A percentile compares a stretch with the other conserved stretches of the same genome.
These are phyloP conservation scores for Talaromyces sp. DNA, from an alignment of 2,329 filamentous ascomycete species.

Conservation along the genomic window DNA sequence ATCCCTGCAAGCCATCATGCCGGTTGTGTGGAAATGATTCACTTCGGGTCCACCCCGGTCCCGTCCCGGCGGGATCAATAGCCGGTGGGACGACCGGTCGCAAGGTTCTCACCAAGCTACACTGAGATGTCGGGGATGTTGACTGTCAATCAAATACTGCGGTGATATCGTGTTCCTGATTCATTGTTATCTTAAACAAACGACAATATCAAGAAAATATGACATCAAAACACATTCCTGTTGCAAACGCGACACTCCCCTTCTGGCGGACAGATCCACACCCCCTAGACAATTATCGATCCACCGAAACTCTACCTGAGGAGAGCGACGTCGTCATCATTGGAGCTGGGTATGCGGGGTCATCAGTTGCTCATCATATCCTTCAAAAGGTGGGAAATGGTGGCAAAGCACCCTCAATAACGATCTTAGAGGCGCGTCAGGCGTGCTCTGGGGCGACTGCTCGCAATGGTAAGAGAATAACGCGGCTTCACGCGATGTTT, in stretches of 20 bases:
- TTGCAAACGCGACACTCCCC: slow-evolving; percentile 29
- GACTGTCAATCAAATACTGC: not conserved
- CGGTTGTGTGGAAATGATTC: not conserved
- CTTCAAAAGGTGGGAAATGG: slow-evolving; percentile 24
- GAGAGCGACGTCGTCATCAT: slow-evolving; percentile 49
- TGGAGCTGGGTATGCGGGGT: slow-evolving; percentile 50
- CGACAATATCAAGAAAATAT: not conserved
- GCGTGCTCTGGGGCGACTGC: slow-evolving; percentile 48
- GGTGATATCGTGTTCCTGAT: not conserved
- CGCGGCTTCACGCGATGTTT: not conserved
- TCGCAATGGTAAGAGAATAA: slow-evolving; percentile 39
- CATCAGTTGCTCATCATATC: slow-evolving; percentile 46
- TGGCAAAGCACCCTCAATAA: slow-evolving; percentile 31
- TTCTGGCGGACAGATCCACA: slow-evolving; percentile 51
- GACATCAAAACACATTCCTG: slow-evolving; percentile 12
- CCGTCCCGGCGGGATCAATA: slow-evolving; percentile 1
- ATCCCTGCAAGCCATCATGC: not conserved
- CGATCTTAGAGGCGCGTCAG: slow-evolving; percentile 45
- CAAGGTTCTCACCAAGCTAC: not conserved
- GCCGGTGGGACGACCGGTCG: not conserved
- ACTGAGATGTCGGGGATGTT: not conserved
- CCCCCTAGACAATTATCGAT: slow-evolving; percentile 46
- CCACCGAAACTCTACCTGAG: slow-evolving; percentile 39
- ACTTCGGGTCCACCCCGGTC: not conserved
- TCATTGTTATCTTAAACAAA: not conserved